Percentiles rank a stretch among this genome's conserved stretches.
These are phyloP conservation scores for Thyridium curvatum DNA, from an alignment of 2,329 filamentous ascomycete genomes.

Conservation along the genomic window DNA sequence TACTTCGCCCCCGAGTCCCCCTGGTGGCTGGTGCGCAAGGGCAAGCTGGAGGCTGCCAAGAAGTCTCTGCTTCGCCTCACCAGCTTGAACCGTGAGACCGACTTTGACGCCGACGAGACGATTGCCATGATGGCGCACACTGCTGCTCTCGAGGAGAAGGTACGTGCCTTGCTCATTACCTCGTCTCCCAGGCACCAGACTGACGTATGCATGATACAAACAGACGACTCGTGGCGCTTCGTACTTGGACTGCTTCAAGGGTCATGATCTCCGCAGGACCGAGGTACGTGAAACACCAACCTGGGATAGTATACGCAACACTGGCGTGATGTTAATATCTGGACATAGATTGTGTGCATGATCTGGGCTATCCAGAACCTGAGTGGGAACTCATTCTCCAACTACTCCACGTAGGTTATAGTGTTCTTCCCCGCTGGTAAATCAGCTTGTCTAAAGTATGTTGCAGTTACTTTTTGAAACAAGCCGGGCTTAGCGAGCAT, in stretches of 20 bases:
- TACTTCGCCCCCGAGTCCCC: constrained; percentile 64
- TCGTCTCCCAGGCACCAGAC: constrained; percentile 15
- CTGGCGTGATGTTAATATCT: background rate
- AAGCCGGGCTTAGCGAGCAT: constrained; percentile 47
- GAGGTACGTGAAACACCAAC: constrained; percentile 41
- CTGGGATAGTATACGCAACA: no score
- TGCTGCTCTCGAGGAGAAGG: constrained; percentile 66
- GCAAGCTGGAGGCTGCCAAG: constrained; percentile 60
- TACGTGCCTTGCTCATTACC: constrained; percentile 4
- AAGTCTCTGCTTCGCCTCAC: constrained; percentile 59
- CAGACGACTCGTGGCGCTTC: constrained; percentile 63
- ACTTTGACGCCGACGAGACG: constrained; percentile 78
- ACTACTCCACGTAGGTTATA: constrained; percentile 49
- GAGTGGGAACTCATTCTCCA: constrained; percentile 58
- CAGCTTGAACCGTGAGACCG: constrained; percentile 54
- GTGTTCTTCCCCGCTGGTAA: background rate
- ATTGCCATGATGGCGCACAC: constrained; percentile 92
- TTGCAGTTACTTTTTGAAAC: constrained; percentile 50
- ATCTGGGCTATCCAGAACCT: constrained; percentile 59
- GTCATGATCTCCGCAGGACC: constrained; percentile 70
- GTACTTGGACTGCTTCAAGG: constrained; percentile 80
- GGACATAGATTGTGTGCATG: constrained; percentile 50
- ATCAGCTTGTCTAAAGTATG: background rate
- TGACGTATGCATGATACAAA: background rate
- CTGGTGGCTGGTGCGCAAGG: constrained; percentile 70